Base-by-base conservation (phyloP, 495 filamentous ascomycete genomes). In the Hypoxylon cercidicola region DNA sequence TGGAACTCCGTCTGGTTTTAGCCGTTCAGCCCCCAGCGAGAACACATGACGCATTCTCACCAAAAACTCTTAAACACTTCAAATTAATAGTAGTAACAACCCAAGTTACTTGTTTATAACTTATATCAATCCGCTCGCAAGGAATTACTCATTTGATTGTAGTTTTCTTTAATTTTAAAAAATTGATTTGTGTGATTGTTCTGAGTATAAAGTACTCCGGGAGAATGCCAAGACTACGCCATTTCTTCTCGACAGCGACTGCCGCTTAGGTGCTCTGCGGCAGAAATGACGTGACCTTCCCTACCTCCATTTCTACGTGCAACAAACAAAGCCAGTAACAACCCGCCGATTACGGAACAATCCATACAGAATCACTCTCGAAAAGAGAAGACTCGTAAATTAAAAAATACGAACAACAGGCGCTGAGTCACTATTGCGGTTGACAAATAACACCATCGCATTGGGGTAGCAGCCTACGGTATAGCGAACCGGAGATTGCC, bases 341-440 rank as follows among this genome's bases (percentile, higher is more conserved):
- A 9, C 9, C 19, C 54, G 65, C 65, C 65, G 65, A 68, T 68
- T 68, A 68, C 65, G 65, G 65, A 68, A 62, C 44, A 50, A 10
- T 15, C n/a, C n/a, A 19, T 6, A 28, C n/a, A 5, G 5, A 45
- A 15, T 43, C 18, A 41, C 19, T 23, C 8, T 10, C 10, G 10
- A 43, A 23, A 40, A 4, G 32, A 10, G 11, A 10, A n/a, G 18
- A 35, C 16, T 51, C 37, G 21, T 18, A 15, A 40, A 39, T 35
- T 19, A 28, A 40, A 47, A 21, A 41, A n/a, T 16, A 20, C 35
- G 59, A 53, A 37, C 40, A 40, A 55, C 45, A 5, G 28, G 41
- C 11, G 23, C 20, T 25, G 10, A 39, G n/a, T 13, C 45, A 18
- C 37, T 19, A 40, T 23, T 48, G 21, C 25, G 16, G 49, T 30